Base-by-base conservation (phyloP, 345 rosid species). In the Tarenaya hassleriana region DNA sequence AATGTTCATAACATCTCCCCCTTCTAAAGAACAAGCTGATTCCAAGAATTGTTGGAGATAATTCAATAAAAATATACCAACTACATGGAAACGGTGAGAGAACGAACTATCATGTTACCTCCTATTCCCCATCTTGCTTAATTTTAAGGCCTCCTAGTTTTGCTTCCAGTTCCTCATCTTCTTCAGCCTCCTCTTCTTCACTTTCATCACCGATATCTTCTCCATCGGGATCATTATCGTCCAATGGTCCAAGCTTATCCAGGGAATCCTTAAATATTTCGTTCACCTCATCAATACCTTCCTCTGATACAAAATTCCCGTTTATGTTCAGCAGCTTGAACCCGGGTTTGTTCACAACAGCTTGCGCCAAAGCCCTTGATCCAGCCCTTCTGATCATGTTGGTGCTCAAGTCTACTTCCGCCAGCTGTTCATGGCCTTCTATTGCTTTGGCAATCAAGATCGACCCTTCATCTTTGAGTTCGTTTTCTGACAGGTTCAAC, bases 401-500 rank as follows among this genome's bases (percentile, higher is more conserved):
- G 52, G 76, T 61, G 65, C 80, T 83, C 70, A 86, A 34, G 68
- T 89, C 97, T 52, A 89, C 80, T 71, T 89, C 90, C 50, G 47
- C 37, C 69, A 89, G 55, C 57, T 79, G 73, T 31, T 69, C 69
- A 66, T 70, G 94, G 19, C 83, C 78, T 63, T 79, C 88, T 54
- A 89, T 49, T 48, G 88, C 91, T 60, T 79, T 72, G 47, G 77
- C 79, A 8, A 89, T 76, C 66, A 77, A 57, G 62, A 85, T 75
- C n/a, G 80, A 58, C 58, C 97, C 95, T 79, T 80, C 94, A 60
- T 89, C 97, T 75, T 81, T 83, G 35, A 89, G 78, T 58, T 89
- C 90, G 66, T 89, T 89, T 71, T 89, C 95, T 12, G 84, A 70
- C 74, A 86, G 66, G 71, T 81, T 89, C 60, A 89, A 67, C 76